Evolutionary conservation across 768 basidiomycete genomes (phyloP).

Genomic region (Pseudohyphozyma bogoriensis): DNA sequence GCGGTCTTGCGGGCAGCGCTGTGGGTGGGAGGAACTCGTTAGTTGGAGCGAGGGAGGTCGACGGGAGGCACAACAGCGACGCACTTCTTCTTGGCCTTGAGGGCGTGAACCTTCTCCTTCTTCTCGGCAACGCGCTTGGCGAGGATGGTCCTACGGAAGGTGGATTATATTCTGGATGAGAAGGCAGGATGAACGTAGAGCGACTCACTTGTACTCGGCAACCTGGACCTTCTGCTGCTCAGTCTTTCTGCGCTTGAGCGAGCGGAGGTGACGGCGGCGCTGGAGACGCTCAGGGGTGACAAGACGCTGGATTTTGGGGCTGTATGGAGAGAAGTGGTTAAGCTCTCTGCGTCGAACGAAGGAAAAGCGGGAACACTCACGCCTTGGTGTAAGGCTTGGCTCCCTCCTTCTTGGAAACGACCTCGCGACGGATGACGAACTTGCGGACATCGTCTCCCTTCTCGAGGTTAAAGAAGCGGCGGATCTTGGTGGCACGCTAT

Average conservation of each 20-base stretch:
- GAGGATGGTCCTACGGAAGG: conserved; percentile 4
- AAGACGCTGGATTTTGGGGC: conserved; percentile 93
- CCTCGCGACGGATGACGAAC: conserved; percentile 89
- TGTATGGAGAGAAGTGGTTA: conserved; percentile 32
- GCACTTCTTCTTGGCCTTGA: conserved; percentile 40
- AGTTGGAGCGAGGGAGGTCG: not conserved
- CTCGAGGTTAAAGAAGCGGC: conserved; percentile 90
- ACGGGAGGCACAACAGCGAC: not conserved
- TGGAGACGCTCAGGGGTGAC: conserved; percentile 93
- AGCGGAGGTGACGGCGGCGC: conserved; percentile 81
- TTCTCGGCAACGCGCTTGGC: conserved; percentile 30
- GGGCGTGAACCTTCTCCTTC: conserved; percentile 17
- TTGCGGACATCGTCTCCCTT: conserved; percentile 98
- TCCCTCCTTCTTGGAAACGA: conserved; percentile 68
- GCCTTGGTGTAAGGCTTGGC: conserved; percentile 78
- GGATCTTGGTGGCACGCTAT: conserved; percentile 72
- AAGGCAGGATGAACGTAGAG: conserved; percentile 36
- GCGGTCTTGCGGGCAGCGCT: conserved; percentile 14
- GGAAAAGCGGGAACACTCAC: conserved; percentile 40
- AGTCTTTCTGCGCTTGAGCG: conserved; percentile 76
- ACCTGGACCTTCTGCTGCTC: conserved; percentile 93
- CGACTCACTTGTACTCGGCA: conserved; percentile 76
- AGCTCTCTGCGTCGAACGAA: conserved; percentile 3
- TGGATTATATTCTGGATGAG: not conserved
- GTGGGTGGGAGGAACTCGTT: not conserved